Evolutionary conservation across 345 rosid species (phyloP).

Genomic region (Euphorbia pulcherrima): DNA sequence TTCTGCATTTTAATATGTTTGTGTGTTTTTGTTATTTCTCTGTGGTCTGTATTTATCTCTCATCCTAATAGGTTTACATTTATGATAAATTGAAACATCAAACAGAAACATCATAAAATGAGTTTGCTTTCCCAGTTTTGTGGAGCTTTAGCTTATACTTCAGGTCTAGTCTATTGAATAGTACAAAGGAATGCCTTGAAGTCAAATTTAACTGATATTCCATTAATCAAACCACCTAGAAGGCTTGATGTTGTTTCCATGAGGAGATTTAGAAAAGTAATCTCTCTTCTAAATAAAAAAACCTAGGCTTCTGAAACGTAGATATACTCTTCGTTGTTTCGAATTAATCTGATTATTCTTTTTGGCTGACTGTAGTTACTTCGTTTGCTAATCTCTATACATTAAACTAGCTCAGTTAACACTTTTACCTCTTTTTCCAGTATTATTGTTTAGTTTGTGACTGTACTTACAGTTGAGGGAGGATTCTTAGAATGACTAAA

Average conservation of each 20-base stretch:
- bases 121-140: neutral
- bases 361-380: neutral
- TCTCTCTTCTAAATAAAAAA: neutral
- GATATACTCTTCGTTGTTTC: neutral
- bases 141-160: constrained; percentile 3
- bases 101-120: neutral
- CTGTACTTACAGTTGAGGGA: neutral
- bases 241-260: neutral
- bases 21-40: too few relatives aligned
- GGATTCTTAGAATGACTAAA: constrained; percentile 4
- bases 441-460: constrained; percentile 3
- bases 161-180: neutral
- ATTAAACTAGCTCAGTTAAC: neutral
- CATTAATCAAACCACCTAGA: neutral
- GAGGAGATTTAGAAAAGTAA: neutral
- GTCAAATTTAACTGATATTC: constrained; percentile 1
- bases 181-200: neutral
- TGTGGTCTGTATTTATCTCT: neutral
- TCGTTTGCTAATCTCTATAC: neutral
- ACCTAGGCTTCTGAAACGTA: neutral
- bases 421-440: neutral
- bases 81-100: neutral
- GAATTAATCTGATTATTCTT: neutral
- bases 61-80: neutral
- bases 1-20: neutral